A percentile compares a stretch with the other conserved stretches of the same genome.
Conservation (phyloP, 1,284 basidiomycete species). For the Uromyces viciae-fabae region DNA sequence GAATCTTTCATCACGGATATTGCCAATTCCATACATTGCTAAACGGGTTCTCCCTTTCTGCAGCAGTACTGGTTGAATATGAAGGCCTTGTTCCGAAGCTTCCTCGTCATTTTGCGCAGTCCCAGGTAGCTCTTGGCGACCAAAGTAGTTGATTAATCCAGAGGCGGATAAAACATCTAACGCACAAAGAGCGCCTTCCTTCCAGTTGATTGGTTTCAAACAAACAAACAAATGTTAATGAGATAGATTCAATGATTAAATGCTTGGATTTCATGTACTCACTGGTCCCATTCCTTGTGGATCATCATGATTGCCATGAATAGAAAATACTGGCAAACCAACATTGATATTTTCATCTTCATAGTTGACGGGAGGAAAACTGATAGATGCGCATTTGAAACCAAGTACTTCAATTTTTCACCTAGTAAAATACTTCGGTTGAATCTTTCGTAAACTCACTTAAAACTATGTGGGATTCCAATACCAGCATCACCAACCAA, state of each 20-base stretch:
- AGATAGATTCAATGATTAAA: too few relatives aligned
- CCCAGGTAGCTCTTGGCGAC: constrained; percentile 65
- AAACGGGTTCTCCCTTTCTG: constrained; percentile 81
- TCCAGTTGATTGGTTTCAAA: not conserved
- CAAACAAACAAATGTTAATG: not conserved
- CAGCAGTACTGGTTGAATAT: constrained; percentile 81
- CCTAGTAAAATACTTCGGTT: not conserved
- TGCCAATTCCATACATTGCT: constrained; percentile 90
- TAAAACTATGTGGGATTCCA: constrained; percentile 68
- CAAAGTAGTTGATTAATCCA: constrained; percentile 95
- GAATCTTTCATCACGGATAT: constrained; percentile 92
- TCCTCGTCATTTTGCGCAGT: constrained; percentile 62
- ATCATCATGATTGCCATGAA: constrained; percentile 99
- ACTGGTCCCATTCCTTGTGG: constrained; percentile 91
- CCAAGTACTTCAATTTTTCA: not conserved
- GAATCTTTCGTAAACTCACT: constrained; percentile 60
- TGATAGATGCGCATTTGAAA: constrained; percentile 53
- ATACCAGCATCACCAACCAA: constrained; percentile 87
- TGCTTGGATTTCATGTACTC: constrained; percentile 51
- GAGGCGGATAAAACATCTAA: constrained; percentile 90
- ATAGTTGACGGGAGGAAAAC: constrained; percentile 94
- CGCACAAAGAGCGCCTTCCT: constrained; percentile 92
- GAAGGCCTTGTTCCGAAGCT: constrained; percentile 65
- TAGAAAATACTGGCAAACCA: constrained; percentile 91
- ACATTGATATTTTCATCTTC: constrained; percentile 95